Conservation (phyloP, 2,329 filamentous ascomycete species). For the Venturia carpophila region DNA sequence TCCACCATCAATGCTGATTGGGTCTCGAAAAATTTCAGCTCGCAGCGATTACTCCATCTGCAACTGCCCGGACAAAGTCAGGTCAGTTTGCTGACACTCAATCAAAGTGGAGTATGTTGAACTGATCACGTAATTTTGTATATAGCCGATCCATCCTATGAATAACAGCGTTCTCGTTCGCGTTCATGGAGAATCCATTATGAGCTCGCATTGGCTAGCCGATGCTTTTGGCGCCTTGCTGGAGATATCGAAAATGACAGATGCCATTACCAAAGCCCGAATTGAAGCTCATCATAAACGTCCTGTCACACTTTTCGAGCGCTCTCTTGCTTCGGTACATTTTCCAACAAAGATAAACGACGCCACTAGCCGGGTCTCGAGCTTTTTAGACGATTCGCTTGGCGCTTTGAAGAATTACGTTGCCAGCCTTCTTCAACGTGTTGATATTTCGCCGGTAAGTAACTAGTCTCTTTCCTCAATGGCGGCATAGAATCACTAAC, state of each 20-base stretch:
- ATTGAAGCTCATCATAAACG: conserved; percentile 17
- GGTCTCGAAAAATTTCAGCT: conserved; percentile 9
- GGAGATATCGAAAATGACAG: conserved; percentile 20
- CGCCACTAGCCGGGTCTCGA: conserved; percentile 20
- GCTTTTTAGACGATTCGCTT: conserved; percentile 19
- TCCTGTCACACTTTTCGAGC: conserved; percentile 22
- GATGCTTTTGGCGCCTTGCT: conserved; percentile 19
- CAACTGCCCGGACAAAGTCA: conserved; percentile 20
- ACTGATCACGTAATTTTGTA: conserved; percentile 30
- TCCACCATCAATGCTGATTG: conserved; percentile 15
- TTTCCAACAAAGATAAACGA: conserved; percentile 20
- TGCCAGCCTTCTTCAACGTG: conserved; percentile 11
- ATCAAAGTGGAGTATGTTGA: conserved; percentile 19
- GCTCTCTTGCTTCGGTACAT: conserved; percentile 20
- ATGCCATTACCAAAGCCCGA: conserved; percentile 14
- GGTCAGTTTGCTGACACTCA: conserved; percentile 26
- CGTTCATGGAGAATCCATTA: conserved; percentile 4
- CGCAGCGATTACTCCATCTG: neutral
- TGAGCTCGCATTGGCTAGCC: conserved; percentile 15
- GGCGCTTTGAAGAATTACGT: conserved; percentile 17
- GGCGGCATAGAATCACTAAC: neutral
- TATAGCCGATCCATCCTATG: conserved; percentile 38
- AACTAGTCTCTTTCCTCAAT: neutral
- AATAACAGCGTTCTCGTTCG: conserved; percentile 38
- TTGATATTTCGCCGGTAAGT: conserved; percentile 17